Evolutionary conservation across 2,329 filamentous ascomycete genomes (phyloP), one percentile per base, ranked within the genome.

Genomic region (Lojkania enalia): DNA sequence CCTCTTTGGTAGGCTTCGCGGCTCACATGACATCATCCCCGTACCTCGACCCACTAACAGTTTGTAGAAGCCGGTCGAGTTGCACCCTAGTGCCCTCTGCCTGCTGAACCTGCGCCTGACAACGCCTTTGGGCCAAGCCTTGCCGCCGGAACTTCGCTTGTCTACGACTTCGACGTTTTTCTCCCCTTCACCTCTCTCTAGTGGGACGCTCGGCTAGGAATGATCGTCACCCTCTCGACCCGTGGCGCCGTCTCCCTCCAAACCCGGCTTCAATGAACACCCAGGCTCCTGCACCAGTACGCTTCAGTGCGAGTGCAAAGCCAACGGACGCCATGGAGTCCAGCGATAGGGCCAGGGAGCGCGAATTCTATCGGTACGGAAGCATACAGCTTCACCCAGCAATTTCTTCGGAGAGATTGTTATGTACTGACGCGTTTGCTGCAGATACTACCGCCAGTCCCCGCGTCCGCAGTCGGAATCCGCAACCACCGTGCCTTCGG

Each of bases 331-430:
- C 6, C 9, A 33, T 33, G 30, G 30, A 33, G 30, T 9, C 30
- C 14, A 9, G 7, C 30, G 55, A 61, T 18, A 43, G 61, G 30
- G 55, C 56, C 5, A 64, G 60, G 23, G 64, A 68, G 46, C 61
- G 65, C 45, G 64, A 68, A 42, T 68, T 68, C 52, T 68, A 67
- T 51, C 58, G 64, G 64, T 66, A 46, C 25, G 29, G n/a, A n/a
- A n/a, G n/a, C n/a, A n/a, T n/a, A n/a, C n/a, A n/a, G n/a, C n/a
- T n/a, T 21, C 20, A 11, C 18, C 14, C 15, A 23, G 5, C 30
- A 36, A 9, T 19, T 11, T 7, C 19, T 20, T 5, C 19, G 21
- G 13, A 4, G 41, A 33, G 11, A 21, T 4, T 21, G 14, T 27
- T 14, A 11, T 33, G 27, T 46, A 31, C 49, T 48, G 25, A 48